These are phyloP conservation scores for Turritis glabra DNA, from an alignment of 345 rosid species.

Conservation along the genomic window DNA sequence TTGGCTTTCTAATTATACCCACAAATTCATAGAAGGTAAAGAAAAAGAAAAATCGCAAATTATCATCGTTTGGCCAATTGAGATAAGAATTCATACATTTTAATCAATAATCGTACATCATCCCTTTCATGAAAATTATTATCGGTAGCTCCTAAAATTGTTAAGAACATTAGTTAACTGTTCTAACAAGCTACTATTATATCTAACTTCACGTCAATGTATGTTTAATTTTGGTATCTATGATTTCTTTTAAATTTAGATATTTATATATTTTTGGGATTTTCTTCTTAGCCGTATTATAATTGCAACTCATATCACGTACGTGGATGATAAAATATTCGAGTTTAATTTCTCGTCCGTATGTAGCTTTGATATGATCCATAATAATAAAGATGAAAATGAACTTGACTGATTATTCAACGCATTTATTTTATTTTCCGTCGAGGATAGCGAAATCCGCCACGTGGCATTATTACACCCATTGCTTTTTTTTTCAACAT, in stretches of 20 bases:
- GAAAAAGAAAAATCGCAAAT: background rate
- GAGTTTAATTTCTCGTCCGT: conserved; percentile 13
- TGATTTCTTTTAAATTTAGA: background rate
- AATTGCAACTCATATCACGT: conserved; percentile 12
- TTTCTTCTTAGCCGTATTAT: conserved; percentile 29
- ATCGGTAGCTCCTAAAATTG: background rate
- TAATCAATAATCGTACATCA: background rate
- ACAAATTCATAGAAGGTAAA: background rate
- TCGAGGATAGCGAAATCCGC: conserved; percentile 24
- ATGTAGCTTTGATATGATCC: conserved; percentile 28
- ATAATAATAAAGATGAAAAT: conserved; percentile 27
- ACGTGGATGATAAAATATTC: background rate
- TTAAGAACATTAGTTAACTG: conserved; percentile 18
- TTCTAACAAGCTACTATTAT: conserved; percentile 26
- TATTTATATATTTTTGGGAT: conserved; percentile 15
- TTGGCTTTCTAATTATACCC: background rate
- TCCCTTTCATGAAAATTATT: background rate
- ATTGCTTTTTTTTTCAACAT: conserved; percentile 37
- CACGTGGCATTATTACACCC: conserved; percentile 23
- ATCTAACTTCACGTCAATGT: conserved; percentile 22
- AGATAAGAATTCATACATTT: background rate
- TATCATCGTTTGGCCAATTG: background rate
- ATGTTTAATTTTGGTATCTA: conserved; percentile 11
- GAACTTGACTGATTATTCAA: conserved; percentile 32
- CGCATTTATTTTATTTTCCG: conserved; percentile 23